These are phyloP conservation scores for Euphrasia confusa DNA, from an alignment of 257 asterid species.

Conservation along the genomic window DNA sequence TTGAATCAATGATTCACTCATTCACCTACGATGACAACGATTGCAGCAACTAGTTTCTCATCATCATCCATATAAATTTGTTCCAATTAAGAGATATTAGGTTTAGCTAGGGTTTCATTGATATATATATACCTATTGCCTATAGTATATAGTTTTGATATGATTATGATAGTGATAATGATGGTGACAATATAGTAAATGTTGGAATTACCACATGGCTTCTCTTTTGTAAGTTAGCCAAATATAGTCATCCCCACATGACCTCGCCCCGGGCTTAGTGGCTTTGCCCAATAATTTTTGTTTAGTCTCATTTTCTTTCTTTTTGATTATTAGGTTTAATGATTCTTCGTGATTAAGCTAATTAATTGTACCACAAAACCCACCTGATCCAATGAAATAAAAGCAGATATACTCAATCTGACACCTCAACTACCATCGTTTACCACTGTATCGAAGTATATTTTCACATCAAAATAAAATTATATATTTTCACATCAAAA, in stretches of 20 bases:
- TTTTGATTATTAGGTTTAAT: neutral
- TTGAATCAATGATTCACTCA: too few relatives aligned
- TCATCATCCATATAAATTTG: too few relatives aligned
- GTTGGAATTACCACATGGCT: neutral
- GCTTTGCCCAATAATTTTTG: neutral
- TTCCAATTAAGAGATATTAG: too few relatives aligned
- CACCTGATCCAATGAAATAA: slow-evolving; percentile 23
- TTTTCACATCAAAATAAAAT: too few relatives aligned
- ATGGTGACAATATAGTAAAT: too few relatives aligned
- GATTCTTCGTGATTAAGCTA: slow-evolving; percentile 65
- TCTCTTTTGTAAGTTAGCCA: neutral
- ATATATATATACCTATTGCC: too few relatives aligned
- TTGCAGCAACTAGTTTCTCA: too few relatives aligned
- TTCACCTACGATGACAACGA: too few relatives aligned
- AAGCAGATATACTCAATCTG: slow-evolving; percentile 22
- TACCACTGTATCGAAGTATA: neutral
- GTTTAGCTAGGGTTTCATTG: too few relatives aligned
- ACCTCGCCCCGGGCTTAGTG: neutral
- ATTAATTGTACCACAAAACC: slow-evolving; percentile 30
- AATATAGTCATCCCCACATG: neutral
- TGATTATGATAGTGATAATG: too few relatives aligned
- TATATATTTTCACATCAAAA: too few relatives aligned
- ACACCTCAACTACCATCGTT: slow-evolving; percentile 25
- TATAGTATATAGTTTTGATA: too few relatives aligned
- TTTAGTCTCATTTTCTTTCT: neutral